A percentile compares a stretch with the other conserved stretches of the same genome.
These are phyloP conservation scores for Margaritispora aquatica DNA, from an alignment of 495 filamentous ascomycete genomes.

Conservation along the genomic window DNA sequence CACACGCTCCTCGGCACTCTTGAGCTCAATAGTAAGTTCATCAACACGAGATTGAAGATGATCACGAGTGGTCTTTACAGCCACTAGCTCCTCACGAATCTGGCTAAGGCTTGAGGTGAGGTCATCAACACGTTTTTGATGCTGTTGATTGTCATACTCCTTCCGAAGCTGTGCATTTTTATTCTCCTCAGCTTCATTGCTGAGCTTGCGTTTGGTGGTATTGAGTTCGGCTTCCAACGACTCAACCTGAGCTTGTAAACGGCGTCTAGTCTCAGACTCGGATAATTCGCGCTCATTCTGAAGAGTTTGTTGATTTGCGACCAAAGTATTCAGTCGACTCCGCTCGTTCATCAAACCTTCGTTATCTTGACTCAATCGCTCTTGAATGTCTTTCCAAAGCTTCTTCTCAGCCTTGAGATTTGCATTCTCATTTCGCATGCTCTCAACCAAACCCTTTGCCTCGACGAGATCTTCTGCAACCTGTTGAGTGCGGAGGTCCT, in stretches of 20 bases:
- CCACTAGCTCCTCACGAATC: constrained; percentile 75
- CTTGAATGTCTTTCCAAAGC: constrained; percentile 86
- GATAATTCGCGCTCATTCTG: constrained; percentile 84
- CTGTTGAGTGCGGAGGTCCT: constrained; percentile 84
- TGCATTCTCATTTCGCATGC: constrained; percentile 81
- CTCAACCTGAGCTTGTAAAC: constrained; percentile 71
- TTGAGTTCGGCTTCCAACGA: constrained; percentile 70
- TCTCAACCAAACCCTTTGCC: constrained; percentile 71
- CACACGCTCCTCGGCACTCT: constrained; percentile 78
- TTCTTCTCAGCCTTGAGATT: constrained; percentile 92
- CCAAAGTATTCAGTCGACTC: constrained; percentile 67
- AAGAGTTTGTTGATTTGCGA: constrained; percentile 75
- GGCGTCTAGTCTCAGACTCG: constrained; percentile 72
- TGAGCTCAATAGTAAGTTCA: constrained; percentile 80
- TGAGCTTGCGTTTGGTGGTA: constrained; percentile 73
- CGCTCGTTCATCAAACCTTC: constrained; percentile 79
- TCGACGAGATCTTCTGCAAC: constrained; percentile 91
- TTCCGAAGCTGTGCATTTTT: constrained; percentile 74
- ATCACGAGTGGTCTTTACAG: constrained; percentile 77
- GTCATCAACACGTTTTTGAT: constrained; percentile 84
- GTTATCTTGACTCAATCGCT: constrained; percentile 78
- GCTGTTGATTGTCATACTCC: constrained; percentile 82
- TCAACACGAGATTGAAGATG: constrained; percentile 81
- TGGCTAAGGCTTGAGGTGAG: constrained; percentile 70
- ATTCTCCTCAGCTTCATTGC: constrained; percentile 73